Conservation (phyloP, 805 yeast genomes). For the Candida jianshihensis region DNA sequence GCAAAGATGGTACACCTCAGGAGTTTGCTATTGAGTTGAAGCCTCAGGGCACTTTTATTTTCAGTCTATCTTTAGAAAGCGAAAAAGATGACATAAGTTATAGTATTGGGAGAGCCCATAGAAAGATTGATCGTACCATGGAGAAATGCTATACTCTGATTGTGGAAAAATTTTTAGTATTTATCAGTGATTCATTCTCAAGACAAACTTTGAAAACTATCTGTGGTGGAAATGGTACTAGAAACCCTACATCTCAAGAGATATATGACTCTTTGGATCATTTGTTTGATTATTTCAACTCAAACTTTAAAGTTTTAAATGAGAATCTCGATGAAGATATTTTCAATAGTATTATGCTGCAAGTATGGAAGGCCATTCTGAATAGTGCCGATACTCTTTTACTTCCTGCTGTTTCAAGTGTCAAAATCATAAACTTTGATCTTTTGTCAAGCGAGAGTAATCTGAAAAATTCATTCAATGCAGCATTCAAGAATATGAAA, state of each 20-base stretch:
- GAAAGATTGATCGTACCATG: constrained; percentile 56
- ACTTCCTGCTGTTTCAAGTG: constrained; percentile 61
- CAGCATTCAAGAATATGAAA: constrained; percentile 47
- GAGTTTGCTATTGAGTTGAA: constrained; percentile 50
- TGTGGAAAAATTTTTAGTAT: constrained; percentile 65
- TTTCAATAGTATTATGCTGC: constrained; percentile 58
- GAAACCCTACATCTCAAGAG: constrained; percentile 36
- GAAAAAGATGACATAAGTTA: constrained; percentile 78
- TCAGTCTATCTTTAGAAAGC: constrained; percentile 69
- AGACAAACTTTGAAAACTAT: constrained; percentile 47
- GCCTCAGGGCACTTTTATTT: constrained; percentile 57
- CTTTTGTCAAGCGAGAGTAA: constrained; percentile 26
- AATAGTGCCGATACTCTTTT: constrained; percentile 62
- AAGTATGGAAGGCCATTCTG: constrained; percentile 75
- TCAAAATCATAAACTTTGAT: constrained; percentile 22
- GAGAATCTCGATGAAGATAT: constrained; percentile 47
- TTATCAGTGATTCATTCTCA: constrained; percentile 53
- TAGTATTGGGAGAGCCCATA: constrained; percentile 68
- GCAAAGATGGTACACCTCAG: constrained; percentile 62
- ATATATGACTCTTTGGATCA: constrained; percentile 65
- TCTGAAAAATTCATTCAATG: constrained; percentile 35
- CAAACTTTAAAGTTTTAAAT: constrained; percentile 60
- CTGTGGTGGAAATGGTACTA: constrained; percentile 43
- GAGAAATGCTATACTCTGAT: constrained; percentile 62
- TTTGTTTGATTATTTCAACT: constrained; percentile 64